Conservation (phyloP, 768 basidiomycete genomes). For the Piloderma croceum region DNA sequence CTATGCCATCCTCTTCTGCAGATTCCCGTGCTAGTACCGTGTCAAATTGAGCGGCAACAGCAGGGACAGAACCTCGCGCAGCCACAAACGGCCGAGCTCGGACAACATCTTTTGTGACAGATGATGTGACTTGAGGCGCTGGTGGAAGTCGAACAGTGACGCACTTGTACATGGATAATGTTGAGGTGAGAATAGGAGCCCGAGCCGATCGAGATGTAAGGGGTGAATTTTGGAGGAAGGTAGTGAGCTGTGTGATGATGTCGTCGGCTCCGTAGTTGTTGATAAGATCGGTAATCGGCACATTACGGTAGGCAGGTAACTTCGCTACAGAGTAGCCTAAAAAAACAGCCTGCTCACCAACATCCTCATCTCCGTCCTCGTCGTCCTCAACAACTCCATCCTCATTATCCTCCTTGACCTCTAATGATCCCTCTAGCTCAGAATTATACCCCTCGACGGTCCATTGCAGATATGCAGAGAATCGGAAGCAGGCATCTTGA, state of each 20-base stretch:
- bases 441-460: neutral
- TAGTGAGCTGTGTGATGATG: constrained; percentile 4
- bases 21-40: constrained; percentile 8
- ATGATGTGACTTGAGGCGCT: neutral
- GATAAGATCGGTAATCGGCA: neutral
- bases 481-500: constrained; percentile 28
- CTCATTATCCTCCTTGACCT: neutral
- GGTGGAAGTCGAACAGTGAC: neutral
- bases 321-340: constrained; percentile 2
- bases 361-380: neutral
- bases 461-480: constrained; percentile 25
- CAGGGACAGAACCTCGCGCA: neutral
- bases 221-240: constrained; percentile 2
- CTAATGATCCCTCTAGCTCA: neutral
- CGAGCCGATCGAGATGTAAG: neutral
- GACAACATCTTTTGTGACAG: constrained; percentile 3
- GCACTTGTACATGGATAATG: neutral
- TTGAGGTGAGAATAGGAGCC: neutral
- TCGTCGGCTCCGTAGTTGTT: constrained; percentile 2
- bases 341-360: neutral
- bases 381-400: neutral
- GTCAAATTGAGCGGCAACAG: constrained; percentile 7
- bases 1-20: neutral
- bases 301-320: neutral
- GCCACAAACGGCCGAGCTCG: neutral